A percentile compares a stretch with the other conserved stretches of the same genome.
Conservation (phyloP, 305 asterid genomes). For the Fraxinus greggii region DNA sequence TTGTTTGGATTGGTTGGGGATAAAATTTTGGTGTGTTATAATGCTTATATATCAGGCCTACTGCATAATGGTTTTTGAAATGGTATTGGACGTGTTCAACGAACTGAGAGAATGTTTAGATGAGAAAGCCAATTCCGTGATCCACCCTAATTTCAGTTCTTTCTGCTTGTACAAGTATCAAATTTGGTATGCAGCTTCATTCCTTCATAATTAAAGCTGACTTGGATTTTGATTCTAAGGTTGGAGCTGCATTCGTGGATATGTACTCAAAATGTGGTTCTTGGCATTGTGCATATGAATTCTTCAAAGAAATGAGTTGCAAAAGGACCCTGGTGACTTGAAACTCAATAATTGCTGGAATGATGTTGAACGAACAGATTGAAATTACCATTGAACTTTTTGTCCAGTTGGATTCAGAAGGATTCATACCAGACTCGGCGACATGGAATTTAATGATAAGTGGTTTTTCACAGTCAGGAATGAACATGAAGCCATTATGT, state of each 20-base stretch:
- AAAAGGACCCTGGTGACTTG: conserved; percentile 58
- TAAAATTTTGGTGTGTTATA: conserved; percentile 63
- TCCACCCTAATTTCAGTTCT: conserved; percentile 55
- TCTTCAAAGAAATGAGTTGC: conserved; percentile 58
- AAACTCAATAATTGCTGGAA: conserved; percentile 82
- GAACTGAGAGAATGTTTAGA: conserved; percentile 50
- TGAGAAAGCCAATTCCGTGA: conserved; percentile 52
- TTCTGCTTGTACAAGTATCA: conserved; percentile 62
- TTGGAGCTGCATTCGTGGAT: conserved; percentile 71
- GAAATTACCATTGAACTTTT: conserved; percentile 59
- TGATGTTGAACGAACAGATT: conserved; percentile 60
- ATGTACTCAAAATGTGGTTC: conserved; percentile 81
- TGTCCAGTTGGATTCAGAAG: conserved; percentile 43
- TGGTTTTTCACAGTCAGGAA: conserved; percentile 59
- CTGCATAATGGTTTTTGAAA: conserved; percentile 49
- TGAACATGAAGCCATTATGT: conserved; percentile 50
- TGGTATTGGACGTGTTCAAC: conserved; percentile 48
- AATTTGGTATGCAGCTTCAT: conserved; percentile 72
- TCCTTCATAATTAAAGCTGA: conserved; percentile 44
- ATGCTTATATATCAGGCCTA: conserved; percentile 74
- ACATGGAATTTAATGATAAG: conserved; percentile 88
- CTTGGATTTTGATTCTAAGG: conserved; percentile 38
- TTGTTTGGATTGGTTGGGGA: conserved; percentile 47
- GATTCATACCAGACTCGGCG: conserved; percentile 55
- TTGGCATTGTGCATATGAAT: conserved; percentile 55